Base-by-base conservation (phyloP, 2,329 filamentous ascomycete genomes). In the Fragosphaeria purpurea region DNA sequence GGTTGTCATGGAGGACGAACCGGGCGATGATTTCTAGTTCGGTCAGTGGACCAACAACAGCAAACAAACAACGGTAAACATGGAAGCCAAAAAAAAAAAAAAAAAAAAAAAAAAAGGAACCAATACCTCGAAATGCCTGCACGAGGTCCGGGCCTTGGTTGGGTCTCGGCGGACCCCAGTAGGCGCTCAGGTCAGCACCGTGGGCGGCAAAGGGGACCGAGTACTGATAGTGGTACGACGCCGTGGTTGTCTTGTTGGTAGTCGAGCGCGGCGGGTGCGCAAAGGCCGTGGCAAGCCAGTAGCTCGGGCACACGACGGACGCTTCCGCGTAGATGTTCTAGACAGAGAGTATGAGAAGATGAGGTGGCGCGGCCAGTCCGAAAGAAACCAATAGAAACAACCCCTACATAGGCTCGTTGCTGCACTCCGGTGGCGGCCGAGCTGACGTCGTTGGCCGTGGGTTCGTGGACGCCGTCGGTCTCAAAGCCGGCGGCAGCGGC, bases 271-370 rank as follows among this genome's bases (percentile, higher is more conserved):
- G 62, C 1, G 61, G 59, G 7, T 7, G 11, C 7, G 35, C 35
- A 53, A 67, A 77, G 0, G 73, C 72, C 34, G 66, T 63, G 2
- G 70, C 67, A 41, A 76, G 61, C 74, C 73, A 78, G 61, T 77
- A 77, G 1, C 69, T 67, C 0, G 75, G 72, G 56, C 75, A 79
- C n/a, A 75, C 66, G 45, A 77, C 76, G 0, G 72, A 75, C 1
- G 69, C 68, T 60, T 79, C 75, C 38, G 67, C 72, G 53, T 72
- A 75, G 46, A 77, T 68, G 54, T 74, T 71, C 51, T 51, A 30
- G 5, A 4, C 6, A n/a, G 34, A 32, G 34, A 8, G 34, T n/a
- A 30, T 34, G 4, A 5, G 10, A 7, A 8, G 6, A 44, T 13
- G 34, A 44, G 22, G n/a, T 35, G 12, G n/a, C 6, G 10, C 4